Percentiles rank a stretch among this genome's conserved stretches.
These are phyloP conservation scores for Pisolithus microcarpus DNA, from an alignment of 768 basidiomycete genomes.

Conservation along the genomic window DNA sequence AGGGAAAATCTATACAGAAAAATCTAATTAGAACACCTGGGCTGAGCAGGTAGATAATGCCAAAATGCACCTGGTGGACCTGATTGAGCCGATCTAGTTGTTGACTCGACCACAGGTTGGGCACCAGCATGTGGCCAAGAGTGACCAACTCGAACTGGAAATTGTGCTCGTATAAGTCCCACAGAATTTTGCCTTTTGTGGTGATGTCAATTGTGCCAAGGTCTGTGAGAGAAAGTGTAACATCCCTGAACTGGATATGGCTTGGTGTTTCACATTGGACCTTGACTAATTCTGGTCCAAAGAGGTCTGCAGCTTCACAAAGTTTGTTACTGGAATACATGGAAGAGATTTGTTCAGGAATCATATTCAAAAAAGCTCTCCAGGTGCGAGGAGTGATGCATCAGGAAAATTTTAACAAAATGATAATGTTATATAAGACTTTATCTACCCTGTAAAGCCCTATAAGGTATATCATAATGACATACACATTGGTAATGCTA, in stretches of 20 bases:
- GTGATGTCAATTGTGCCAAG: not conserved
- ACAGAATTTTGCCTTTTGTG: conserved; percentile 7
- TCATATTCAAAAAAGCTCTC: not conserved
- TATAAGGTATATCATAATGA: too few species aligned
- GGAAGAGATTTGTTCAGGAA: not conserved
- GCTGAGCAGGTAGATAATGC: not conserved
- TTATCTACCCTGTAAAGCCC: too few species aligned
- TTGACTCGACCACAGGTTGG: not conserved
- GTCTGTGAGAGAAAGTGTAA: not conserved
- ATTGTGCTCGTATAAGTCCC: conserved; percentile 12
- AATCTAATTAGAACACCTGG: too few species aligned
- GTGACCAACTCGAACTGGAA: conserved; percentile 14
- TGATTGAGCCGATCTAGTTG: not conserved
- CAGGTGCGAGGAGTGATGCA: not conserved
- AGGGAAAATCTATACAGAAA: not conserved
- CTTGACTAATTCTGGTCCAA: not conserved
- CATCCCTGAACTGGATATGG: not conserved
- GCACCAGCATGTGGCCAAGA: conserved; percentile 3
- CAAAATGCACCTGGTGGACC: not conserved
- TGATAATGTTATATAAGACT: too few species aligned
- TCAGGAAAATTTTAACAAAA: too few species aligned
- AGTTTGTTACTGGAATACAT: not conserved
- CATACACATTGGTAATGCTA: too few species aligned
- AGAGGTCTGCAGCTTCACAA: not conserved
- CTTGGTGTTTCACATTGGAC: not conserved